These are phyloP conservation scores for Boechera divaricarpa DNA, from an alignment of 345 rosid species.

Conservation along the genomic window DNA sequence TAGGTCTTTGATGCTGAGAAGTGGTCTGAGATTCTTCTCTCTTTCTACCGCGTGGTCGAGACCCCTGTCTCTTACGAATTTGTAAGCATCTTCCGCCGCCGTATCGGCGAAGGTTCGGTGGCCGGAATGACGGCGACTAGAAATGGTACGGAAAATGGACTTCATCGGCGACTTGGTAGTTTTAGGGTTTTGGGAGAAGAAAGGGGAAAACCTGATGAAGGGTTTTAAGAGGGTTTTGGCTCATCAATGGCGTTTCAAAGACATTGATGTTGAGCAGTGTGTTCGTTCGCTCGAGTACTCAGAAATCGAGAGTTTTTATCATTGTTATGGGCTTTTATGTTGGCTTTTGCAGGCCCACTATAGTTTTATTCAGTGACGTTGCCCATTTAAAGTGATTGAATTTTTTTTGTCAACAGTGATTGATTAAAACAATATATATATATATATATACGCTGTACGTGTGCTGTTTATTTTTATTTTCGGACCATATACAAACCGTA, in stretches of 20 bases:
- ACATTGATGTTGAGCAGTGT: not conserved
- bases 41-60: conserved; percentile 93
- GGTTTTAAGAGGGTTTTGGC: conserved; percentile 44
- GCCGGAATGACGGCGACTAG: conserved; percentile 36
- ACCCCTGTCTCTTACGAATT: conserved; percentile 83
- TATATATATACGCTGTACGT: no score
- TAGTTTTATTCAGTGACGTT: not conserved
- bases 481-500: no score
- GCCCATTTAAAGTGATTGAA: not conserved
- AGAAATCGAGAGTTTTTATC: not conserved
- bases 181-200: conserved; percentile 18
- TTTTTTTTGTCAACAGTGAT: no score
- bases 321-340: not conserved
- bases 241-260: not conserved
- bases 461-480: no score
- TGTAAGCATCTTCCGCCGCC: conserved; percentile 48
- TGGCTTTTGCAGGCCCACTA: not conserved
- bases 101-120: conserved; percentile 46
- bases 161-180: conserved; percentile 35
- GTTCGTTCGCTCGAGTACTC: not conserved
- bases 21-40: conserved; percentile 74
- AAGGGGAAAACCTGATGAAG: conserved; percentile 20
- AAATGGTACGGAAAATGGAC: conserved; percentile 42
- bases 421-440: no score
- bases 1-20: conserved; percentile 72